Evolutionary conservation across 1,284 basidiomycete genomes (phyloP).

Genomic region (Irpex sp.): DNA sequence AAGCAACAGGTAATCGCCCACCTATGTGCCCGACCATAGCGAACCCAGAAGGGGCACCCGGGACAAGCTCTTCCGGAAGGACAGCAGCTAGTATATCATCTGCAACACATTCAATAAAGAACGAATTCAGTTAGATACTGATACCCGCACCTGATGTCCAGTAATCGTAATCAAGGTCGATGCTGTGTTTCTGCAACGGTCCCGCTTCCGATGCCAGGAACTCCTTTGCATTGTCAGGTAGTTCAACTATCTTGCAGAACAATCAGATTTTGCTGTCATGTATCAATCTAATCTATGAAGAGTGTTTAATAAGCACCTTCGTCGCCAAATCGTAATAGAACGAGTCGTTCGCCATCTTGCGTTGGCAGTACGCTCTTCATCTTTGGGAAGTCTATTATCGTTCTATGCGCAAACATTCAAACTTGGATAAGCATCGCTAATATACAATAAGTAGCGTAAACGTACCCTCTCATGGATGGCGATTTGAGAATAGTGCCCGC

Average conservation of each 20-base stretch:
- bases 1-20: conserved; percentile 20
- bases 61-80: conserved; percentile 69
- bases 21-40: conserved; percentile 90
- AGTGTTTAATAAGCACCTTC: conserved; percentile 41
- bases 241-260: conserved; percentile 55
- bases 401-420: conserved; percentile 26
- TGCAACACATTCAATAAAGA: conserved; percentile 25
- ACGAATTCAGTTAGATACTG: not conserved
- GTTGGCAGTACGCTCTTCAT: conserved; percentile 53
- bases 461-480: conserved; percentile 52
- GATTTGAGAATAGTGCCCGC: conserved; percentile 54
- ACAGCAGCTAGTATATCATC: conserved; percentile 81
- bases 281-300: no score
- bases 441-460: conserved; percentile 8
- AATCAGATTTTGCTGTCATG: conserved; percentile 9
- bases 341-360: conserved; percentile 46
- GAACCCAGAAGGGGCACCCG: conserved; percentile 83
- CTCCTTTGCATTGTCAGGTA: conserved; percentile 47
- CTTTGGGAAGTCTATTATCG: conserved; percentile 61
- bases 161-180: conserved; percentile 76
- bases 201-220: conserved; percentile 51
- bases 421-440: not conserved
- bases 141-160: conserved; percentile 70
- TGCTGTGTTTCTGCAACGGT: conserved; percentile 49
- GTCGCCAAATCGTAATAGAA: conserved; percentile 54